A percentile compares a stretch with the other conserved stretches of the same genome.
phyloP scores from a whole-genome alignment of 1,284 basidiomycete genomes.

The Erythrobasidium hasegawianum region DNA sequence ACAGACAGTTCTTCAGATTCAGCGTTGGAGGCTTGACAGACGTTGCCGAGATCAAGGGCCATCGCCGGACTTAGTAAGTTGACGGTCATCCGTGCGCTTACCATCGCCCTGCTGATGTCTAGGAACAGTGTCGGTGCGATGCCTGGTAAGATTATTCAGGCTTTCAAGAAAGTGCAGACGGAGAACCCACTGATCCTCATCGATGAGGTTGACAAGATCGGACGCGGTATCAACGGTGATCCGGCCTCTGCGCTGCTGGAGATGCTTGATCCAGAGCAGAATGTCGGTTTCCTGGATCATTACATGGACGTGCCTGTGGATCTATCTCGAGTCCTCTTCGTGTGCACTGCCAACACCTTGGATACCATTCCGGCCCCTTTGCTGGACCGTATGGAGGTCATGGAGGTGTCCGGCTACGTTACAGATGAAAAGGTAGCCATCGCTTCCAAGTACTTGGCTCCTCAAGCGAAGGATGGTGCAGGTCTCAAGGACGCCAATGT shows the following conservation, averaged over 20 bases:
- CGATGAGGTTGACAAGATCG: conserved; percentile 98
- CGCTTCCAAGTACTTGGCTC: conserved; percentile 84
- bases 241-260: conserved; percentile 90
- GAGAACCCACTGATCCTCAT: conserved; percentile 91
- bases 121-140: conserved; percentile 62
- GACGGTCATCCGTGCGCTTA: not conserved
- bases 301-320: conserved; percentile 83
- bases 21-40: conserved; percentile 95
- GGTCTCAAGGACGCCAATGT: conserved; percentile 83
- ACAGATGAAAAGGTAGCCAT: conserved; percentile 94
- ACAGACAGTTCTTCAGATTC: conserved; percentile 89
- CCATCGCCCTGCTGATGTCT: conserved; percentile 5
- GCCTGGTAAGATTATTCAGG: conserved; percentile 97
- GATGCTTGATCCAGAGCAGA: conserved; percentile 98
- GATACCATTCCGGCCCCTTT: conserved; percentile 95
- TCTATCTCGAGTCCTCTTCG: conserved; percentile 91
- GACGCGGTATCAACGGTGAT: conserved; percentile 89
- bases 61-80: conserved; percentile 92
- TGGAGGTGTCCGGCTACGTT: conserved; percentile 95
- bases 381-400: conserved; percentile 77
- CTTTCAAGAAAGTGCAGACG: conserved; percentile 90
- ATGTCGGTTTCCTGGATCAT: conserved; percentile 91
- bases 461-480: conserved; percentile 87
- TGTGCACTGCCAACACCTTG: conserved; percentile 92
- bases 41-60: conserved; percentile 98